Conservation (phyloP, 805 yeast species). For the Suhomyces vadensis region DNA sequence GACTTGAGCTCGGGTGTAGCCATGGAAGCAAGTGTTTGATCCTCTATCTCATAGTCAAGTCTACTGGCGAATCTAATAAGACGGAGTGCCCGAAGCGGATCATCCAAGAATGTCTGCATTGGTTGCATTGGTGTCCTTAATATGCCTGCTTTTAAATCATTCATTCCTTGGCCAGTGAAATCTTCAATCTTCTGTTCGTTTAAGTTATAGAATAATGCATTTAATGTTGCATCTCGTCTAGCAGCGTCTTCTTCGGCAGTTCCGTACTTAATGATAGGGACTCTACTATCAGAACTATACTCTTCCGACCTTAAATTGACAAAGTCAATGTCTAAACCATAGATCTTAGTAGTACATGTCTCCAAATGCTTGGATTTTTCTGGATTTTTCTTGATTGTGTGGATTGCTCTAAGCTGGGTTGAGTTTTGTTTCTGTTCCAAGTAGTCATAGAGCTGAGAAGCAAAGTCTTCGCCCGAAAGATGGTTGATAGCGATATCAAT, state of each 20-base stretch:
- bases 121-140: constrained; percentile 90
- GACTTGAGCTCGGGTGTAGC: constrained; percentile 51
- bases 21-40: constrained; percentile 66
- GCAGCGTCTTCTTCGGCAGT: constrained; percentile 90
- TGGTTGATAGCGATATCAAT: constrained; percentile 88
- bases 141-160: constrained; percentile 68
- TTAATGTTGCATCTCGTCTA: constrained; percentile 93
- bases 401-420: constrained; percentile 48
- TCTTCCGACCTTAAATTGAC: constrained; percentile 88
- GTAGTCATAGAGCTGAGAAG: constrained; percentile 59
- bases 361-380: constrained; percentile 95
- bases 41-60: constrained; percentile 66
- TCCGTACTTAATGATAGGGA: constrained; percentile 83
- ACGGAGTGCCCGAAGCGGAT: constrained; percentile 87
- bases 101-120: constrained; percentile 82
- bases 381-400: constrained; percentile 88
- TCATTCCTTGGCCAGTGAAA: constrained; percentile 71
- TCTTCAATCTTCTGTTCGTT: constrained; percentile 74
- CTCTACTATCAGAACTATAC: constrained; percentile 78
- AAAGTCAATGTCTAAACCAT: constrained; percentile 85
- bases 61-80: constrained; percentile 83
- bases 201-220: constrained; percentile 87
- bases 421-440: constrained; percentile 28
- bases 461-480: constrained; percentile 85
- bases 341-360: constrained; percentile 89